Conservation (phyloP, 768 basidiomycete genomes). For the Suillus brevipes region DNA sequence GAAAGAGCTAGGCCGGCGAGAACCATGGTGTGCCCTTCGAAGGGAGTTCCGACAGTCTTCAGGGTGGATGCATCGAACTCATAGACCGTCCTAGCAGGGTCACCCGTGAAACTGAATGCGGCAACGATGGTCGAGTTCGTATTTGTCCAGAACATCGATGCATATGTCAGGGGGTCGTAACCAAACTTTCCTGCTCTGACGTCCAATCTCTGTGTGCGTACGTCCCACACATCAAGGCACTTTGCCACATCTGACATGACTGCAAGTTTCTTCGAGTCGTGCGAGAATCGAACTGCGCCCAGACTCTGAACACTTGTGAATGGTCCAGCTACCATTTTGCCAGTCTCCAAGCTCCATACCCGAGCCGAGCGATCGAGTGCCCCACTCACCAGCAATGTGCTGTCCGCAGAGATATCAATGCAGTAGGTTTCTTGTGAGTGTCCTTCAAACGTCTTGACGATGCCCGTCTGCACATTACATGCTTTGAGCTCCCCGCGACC, state of each 20-base stretch:
- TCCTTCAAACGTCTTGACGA: not conserved
- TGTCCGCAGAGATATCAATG: not conserved
- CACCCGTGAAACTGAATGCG: not conserved
- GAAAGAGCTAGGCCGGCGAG: not conserved
- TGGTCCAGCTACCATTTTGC: not conserved
- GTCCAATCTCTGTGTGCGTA: not conserved
- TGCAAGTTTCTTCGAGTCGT: not conserved
- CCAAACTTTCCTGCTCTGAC: not conserved
- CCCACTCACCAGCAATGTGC: not conserved
- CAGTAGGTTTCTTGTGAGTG: not conserved
- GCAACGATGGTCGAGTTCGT: not conserved
- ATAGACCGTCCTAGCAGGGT: no score
- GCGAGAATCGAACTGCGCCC: not conserved
- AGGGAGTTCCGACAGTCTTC: not conserved
- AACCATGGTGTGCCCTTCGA: not conserved
- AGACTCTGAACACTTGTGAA: not conserved
- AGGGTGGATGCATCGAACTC: slow-evolving; percentile 4
- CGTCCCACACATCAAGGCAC: not conserved
- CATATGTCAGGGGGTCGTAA: not conserved
- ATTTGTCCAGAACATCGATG: not conserved
- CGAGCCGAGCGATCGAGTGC: not conserved
- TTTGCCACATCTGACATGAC: not conserved
- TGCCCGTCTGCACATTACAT: not conserved
- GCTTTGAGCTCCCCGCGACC: not conserved
- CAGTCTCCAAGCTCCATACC: not conserved